Evolutionary conservation across 331 rosid species (phyloP), one percentile per base, ranked within the genome.

Genomic region (Rhamnella rubrinervis): DNA sequence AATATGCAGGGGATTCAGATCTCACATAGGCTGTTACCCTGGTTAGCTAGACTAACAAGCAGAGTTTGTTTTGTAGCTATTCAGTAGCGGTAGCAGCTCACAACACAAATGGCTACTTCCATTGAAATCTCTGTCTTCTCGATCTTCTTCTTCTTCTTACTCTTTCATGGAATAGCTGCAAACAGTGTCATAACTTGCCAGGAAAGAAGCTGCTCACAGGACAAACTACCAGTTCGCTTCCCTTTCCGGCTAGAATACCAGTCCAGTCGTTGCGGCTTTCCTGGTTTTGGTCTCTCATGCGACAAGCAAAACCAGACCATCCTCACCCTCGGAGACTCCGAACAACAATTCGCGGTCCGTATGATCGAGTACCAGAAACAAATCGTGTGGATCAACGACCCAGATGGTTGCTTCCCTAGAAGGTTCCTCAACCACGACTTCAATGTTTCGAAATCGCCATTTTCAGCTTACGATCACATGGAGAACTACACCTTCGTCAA

Each of bases 261-360:
- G 53, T 10, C 19, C 23, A 20, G 35, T 4, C 35, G 25, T 0
- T 82, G 80, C 57, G 78, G 77, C 52, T 70, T 72, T 61, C 82
- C 73, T 40, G 61, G 72, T 0, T 88, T 88, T 74, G 77, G 77
- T 18, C 70, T 91, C 37, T 70, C 38, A 0, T 91, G 93, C 73
- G 47, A 83, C 81, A 50, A 79, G 8, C 46, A 4, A 14, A 68
- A 25, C 51, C 82, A 74, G 20, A 63, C 87, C 13, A 73, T 89
- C 50, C 50, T 88, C 10, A 65, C 20, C 11, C 81, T 88, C 31
- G 85, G 87, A 11, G 5, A 64, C 10, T 68, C 84, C 9, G 79
- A 82, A 0, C 60, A 70, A 0, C 57, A 70, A 59, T 55, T 85
- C 55, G 21, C 26, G 1, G 80, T 86, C 11, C 64, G 10, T 12